Conservation (phyloP, 306 rosid genomes). For the Pachyrhizus erosus region DNA sequence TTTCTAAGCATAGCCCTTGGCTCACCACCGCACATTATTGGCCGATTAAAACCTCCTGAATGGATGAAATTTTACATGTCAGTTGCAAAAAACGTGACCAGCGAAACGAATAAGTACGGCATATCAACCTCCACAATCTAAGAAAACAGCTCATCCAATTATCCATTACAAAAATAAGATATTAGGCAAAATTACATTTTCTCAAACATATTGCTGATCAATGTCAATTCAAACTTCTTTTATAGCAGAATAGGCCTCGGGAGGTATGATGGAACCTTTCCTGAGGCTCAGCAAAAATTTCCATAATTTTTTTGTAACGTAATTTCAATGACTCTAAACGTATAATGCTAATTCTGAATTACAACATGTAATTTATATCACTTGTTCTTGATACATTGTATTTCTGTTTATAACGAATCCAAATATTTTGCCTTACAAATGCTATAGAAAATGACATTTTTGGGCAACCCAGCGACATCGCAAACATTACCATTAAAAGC, state of each 20-base stretch:
- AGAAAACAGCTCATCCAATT: background rate
- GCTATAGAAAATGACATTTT: background rate
- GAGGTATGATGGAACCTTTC: background rate
- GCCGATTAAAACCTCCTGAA: slow-evolving; percentile 96
- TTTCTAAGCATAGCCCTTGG: slow-evolving; percentile 86
- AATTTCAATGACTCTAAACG: too few species aligned
- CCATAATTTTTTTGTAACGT: background rate
- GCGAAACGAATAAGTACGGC: background rate
- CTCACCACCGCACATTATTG: slow-evolving; percentile 95
- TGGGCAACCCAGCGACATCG: background rate
- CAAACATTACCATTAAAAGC: slow-evolving; percentile 79
- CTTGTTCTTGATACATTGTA: slow-evolving; percentile 21
- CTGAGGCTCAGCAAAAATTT: background rate
- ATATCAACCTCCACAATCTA: background rate
- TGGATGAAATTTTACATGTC: background rate
- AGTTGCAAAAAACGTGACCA: background rate
- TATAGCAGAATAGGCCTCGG: background rate
- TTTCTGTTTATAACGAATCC: slow-evolving; percentile 9
- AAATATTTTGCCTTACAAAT: background rate
- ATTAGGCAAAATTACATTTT: background rate
- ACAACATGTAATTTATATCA: background rate
- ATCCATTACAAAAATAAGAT: background rate
- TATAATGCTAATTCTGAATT: too few species aligned
- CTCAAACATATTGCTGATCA: background rate
- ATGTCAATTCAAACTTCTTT: background rate